phyloP scores from a whole-genome alignment of 2,329 filamentous ascomycete genomes.

The Bipolaris sorokiniana region DNA sequence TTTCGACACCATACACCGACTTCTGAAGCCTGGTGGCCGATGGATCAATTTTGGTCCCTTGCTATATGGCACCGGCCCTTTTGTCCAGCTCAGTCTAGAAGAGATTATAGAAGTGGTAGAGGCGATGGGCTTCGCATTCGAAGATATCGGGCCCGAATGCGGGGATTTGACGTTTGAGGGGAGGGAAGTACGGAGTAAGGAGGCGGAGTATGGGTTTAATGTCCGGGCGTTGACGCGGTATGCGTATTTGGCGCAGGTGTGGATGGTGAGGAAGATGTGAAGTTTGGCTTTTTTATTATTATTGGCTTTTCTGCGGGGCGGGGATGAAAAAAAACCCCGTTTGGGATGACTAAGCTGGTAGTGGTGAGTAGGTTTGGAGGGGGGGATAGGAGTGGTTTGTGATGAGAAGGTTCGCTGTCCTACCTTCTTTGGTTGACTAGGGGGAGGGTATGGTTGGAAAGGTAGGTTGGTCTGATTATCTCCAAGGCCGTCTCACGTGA shows the following conservation, averaged over 20 bases:
- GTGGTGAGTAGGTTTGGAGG: too few species aligned
- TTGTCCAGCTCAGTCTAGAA: conserved; percentile 62
- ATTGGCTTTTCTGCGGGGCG: too few species aligned
- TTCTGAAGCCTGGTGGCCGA: conserved; percentile 57
- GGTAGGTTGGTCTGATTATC: too few species aligned
- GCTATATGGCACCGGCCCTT: conserved; percentile 61
- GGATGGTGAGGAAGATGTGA: conserved; percentile 53
- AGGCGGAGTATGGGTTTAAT: conserved; percentile 62
- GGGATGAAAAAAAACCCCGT: too few species aligned
- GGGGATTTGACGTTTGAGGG: conserved; percentile 54
- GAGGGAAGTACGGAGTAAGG: conserved; percentile 52
- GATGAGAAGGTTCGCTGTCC: too few species aligned
- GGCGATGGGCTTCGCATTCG: conserved; percentile 60
- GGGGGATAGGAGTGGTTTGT: too few species aligned
- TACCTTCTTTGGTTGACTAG: too few species aligned
- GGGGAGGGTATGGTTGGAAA: too few species aligned
- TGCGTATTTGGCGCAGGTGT: conserved; percentile 62
- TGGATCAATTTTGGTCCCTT: conserved; percentile 66
- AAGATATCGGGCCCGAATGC: conserved; percentile 52
- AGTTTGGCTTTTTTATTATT: background rate
- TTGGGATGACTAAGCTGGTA: too few species aligned
- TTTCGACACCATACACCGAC: conserved; percentile 59
- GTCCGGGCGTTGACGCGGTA: conserved; percentile 58
- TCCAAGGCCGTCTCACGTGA: too few species aligned
- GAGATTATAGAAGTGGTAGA: conserved; percentile 59